Base-by-base conservation (phyloP, 805 yeast genomes). In the Brettanomyces custersianus region DNA sequence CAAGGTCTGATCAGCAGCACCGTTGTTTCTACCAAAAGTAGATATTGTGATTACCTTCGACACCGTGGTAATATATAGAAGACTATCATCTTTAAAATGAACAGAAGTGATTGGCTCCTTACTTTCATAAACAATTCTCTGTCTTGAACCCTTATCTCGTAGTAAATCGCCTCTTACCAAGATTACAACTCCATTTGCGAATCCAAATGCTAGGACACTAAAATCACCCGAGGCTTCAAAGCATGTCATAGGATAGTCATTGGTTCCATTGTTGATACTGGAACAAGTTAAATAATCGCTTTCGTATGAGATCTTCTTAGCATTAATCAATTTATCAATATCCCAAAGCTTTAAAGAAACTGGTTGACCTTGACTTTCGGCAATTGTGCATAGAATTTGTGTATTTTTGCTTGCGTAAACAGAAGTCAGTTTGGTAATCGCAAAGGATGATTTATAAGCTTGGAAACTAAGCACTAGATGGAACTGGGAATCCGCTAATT, bases 101-200 rank as follows among this genome's bases (percentile, higher is more conserved):
- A 90, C 58, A 0, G 84, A 80, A 0, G 97, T 90, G 15, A 92
- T 70, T 1, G 96, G 95, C 33, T 85, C 92, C 12, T 59, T 57
- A 35, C 78, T 72, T 40, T 80, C 84, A 51, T 77, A 84, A 1
- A 88, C 77, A 0, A 80, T 55, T 20, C 96, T 64, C 49, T 90
- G 97, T 44, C 92, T 73, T 8, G 95, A 77, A 0, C 97, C 97
- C 40, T 95, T 64, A 51, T 92, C 98, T 46, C 87, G 74, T 5
- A 85, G 45, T 22, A 92, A 56, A 55, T 92, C 97, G 7, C 98
- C 98, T 42, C 97, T 62, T 0, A 88, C 73, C 5, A 88, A 60
- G 2, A 88, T 63, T 2, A 88, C 86, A 16, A 76, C 68, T 2
- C 98, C 98, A 54, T 87, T 80, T 11, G 88, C 80, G 47, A 76